Conservation (phyloP, 2,329 filamentous ascomycete species). For the Tolypocladium sp. region DNA sequence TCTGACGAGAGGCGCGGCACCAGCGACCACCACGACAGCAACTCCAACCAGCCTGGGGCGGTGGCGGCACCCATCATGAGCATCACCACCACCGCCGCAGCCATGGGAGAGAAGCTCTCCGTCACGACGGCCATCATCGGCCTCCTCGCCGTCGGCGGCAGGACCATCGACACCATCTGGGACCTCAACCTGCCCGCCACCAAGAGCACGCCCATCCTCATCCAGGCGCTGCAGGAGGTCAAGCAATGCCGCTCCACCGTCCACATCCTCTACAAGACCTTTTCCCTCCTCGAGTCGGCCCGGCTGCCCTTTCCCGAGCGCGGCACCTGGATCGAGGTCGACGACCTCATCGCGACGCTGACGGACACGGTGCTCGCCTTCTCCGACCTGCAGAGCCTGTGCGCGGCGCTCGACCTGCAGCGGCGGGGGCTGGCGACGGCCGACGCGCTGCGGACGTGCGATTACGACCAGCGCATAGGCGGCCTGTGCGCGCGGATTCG, state of each 20-base stretch:
- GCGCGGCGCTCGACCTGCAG: constrained; percentile 7
- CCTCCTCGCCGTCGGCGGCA: constrained; percentile 24
- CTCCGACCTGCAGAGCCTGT: constrained; percentile 21
- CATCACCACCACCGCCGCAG: background rate
- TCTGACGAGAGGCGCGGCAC: background rate
- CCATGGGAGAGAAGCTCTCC: constrained; percentile 16
- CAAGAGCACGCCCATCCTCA: constrained; percentile 15
- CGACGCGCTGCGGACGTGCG: constrained; percentile 1
- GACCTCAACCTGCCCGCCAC: constrained; percentile 22
- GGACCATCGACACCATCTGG: constrained; percentile 22
- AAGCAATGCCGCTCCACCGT: constrained; percentile 28
- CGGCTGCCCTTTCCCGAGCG: constrained; percentile 25
- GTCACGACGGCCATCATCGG: constrained; percentile 27
- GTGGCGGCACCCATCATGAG: background rate
- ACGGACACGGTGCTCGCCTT: constrained; percentile 26
- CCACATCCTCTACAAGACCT: constrained; percentile 25
- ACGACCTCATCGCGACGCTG: constrained; percentile 23
- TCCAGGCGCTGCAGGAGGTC: constrained; percentile 22
- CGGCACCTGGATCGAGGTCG: constrained; percentile 23
- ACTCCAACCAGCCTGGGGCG: background rate
- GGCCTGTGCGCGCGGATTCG: constrained; percentile 22
- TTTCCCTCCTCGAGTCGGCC: constrained; percentile 21
- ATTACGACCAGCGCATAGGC: constrained; percentile 16
- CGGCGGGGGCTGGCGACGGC: constrained; percentile 1
- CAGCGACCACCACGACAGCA: background rate